Conservation (phyloP, 345 rosid genomes). For the Syzygium aqueum region DNA sequence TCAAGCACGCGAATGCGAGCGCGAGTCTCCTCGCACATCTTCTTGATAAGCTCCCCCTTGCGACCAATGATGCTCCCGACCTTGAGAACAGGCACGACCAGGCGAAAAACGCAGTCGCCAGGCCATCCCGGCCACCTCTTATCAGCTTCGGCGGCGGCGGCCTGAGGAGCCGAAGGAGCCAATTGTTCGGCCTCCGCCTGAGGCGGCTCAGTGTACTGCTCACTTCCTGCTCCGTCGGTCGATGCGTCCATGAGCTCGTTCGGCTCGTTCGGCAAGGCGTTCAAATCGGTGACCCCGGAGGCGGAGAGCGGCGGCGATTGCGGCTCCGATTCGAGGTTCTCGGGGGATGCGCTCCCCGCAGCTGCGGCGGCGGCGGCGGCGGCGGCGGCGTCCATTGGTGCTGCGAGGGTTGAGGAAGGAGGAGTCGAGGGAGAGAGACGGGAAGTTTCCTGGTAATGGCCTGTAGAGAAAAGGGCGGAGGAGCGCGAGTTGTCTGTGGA, state of each 20-base stretch:
- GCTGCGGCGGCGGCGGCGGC: neutral
- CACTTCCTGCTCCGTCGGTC: neutral
- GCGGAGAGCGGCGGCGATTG: neutral
- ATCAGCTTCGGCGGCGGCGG: constrained; percentile 7
- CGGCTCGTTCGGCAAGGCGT: neutral
- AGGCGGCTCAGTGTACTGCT: neutral
- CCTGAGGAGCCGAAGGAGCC: neutral
- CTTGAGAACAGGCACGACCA: constrained; percentile 61
- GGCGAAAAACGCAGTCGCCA: constrained; percentile 69
- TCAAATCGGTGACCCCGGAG: neutral
- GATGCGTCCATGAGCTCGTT: neutral
- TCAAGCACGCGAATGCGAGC: constrained; percentile 82
- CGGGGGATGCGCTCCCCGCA: neutral
- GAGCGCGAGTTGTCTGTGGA: neutral
- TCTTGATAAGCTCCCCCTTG: constrained; percentile 79
- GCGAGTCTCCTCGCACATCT: constrained; percentile 85
- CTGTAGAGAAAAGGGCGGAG: neutral
- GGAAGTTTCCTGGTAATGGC: neutral
- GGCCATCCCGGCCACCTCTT: constrained; percentile 93
- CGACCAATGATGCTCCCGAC: constrained; percentile 88
- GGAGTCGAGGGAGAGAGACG: neutral
- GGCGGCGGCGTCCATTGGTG: neutral
- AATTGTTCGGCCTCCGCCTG: neutral
- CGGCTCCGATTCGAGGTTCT: neutral
- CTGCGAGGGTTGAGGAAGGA: neutral